These are phyloP conservation scores for Xylaria curta DNA, from an alignment of 495 filamentous ascomycete species.

Conservation along the genomic window DNA sequence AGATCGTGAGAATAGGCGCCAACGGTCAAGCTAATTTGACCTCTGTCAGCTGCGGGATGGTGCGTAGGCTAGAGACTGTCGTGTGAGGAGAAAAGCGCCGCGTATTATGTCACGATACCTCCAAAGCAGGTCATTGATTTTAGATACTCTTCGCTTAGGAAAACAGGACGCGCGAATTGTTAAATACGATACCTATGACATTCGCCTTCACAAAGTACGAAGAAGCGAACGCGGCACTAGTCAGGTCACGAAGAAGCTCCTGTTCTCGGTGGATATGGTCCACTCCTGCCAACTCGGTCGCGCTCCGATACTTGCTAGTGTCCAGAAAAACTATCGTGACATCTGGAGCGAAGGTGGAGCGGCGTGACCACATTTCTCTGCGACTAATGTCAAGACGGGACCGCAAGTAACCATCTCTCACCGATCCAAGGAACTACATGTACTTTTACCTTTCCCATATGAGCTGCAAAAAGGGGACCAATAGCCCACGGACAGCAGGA, in stretches of 20 bases:
- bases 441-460: neutral
- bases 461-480: neutral
- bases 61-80: neutral
- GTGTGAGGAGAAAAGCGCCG: neutral
- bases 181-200: constrained; percentile 13
- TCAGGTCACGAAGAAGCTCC: constrained; percentile 6
- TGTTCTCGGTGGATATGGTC: constrained; percentile 28
- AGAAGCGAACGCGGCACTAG: constrained; percentile 1
- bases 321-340: constrained; percentile 25
- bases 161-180: neutral
- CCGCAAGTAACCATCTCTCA: constrained; percentile 2
- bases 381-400: constrained; percentile 16
- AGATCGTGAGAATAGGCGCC: constrained; percentile 23
- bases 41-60: neutral
- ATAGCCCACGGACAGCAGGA: neutral
- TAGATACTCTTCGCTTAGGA: constrained; percentile 8
- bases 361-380: constrained; percentile 17
- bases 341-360: constrained; percentile 23
- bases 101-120: neutral
- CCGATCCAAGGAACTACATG: constrained; percentile 13
- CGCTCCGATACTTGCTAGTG: neutral
- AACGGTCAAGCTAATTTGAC: constrained; percentile 11
- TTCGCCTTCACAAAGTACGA: neutral
- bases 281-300: constrained; percentile 22
- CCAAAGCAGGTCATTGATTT: neutral